phyloP scores from a whole-genome alignment of 768 basidiomycete species.

The Erythrobasidium yunnanense region DNA sequence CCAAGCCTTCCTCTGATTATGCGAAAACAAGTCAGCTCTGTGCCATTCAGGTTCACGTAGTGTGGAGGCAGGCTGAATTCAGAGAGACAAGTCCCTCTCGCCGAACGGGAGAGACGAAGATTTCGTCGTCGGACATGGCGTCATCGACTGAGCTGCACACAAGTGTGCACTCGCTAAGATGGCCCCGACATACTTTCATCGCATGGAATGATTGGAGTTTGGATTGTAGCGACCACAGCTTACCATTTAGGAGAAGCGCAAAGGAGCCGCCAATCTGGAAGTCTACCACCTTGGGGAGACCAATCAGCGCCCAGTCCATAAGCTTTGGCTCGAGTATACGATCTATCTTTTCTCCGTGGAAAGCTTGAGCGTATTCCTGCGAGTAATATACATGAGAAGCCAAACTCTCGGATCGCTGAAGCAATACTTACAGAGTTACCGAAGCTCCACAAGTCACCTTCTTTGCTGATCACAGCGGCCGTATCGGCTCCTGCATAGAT shows the following conservation, averaged over 20 bases:
- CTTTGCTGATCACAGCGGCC: background rate
- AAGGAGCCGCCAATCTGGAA: conserved; percentile 14
- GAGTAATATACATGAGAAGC: background rate
- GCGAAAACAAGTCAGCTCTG: background rate
- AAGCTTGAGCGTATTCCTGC: conserved; percentile 23
- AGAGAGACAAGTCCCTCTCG: conserved; percentile 13
- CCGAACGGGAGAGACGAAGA: background rate
- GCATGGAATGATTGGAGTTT: background rate
- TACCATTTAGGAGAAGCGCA: conserved; percentile 2
- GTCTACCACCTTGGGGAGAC: background rate
- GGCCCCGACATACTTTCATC: conserved; percentile 17
- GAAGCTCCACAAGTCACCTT: conserved; percentile 6
- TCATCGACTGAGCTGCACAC: conserved; percentile 15
- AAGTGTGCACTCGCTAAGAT: background rate
- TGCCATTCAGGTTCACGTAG: too few species aligned
- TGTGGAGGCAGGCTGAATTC: too few species aligned
- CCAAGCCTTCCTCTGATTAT: conserved; percentile 3
- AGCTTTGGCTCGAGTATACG: background rate
- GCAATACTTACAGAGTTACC: conserved; percentile 16
- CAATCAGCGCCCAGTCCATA: background rate
- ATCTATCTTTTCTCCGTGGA: conserved; percentile 24
- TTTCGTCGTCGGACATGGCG: conserved; percentile 13
- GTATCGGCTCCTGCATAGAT: conserved; percentile 12
- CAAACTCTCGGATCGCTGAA: background rate
- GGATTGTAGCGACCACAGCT: background rate